Percentiles rank a stretch among this genome's conserved stretches.
phyloP scores from a whole-genome alignment of 192 early-diverging fungal species.

The Coemansia sp. region DNA sequence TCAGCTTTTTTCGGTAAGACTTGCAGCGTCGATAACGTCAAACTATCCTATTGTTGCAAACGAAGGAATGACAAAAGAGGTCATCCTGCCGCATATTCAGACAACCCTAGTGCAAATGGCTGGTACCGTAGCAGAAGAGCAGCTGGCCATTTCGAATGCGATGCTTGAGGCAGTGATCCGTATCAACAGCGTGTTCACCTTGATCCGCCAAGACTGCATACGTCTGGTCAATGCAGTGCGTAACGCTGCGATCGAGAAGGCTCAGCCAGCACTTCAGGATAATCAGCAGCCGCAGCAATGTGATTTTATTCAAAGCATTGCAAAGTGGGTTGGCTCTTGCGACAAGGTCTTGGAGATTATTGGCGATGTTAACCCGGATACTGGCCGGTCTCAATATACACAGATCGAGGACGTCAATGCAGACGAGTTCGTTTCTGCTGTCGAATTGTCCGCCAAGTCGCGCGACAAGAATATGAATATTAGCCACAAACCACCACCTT shows the following conservation, averaged over 20 bases:
- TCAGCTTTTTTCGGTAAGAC: conserved; percentile 45
- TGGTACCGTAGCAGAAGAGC: conserved; percentile 23
- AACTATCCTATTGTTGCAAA: conserved; percentile 48
- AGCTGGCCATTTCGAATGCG: conserved; percentile 35
- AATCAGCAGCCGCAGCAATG: conserved; percentile 3
- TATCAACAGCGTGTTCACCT: conserved; percentile 19
- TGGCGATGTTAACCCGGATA: neutral
- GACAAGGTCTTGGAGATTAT: conserved; percentile 16
- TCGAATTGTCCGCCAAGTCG: conserved; percentile 4
- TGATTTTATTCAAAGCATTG: conserved; percentile 4
- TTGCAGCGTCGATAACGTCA: conserved; percentile 36
- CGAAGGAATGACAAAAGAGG: conserved; percentile 49
- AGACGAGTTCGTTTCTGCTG: conserved; percentile 1
- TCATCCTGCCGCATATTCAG: conserved; percentile 47
- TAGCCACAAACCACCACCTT: neutral
- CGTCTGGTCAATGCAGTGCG: conserved; percentile 19
- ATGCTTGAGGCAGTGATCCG: conserved; percentile 36
- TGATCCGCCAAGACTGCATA: conserved; percentile 26
- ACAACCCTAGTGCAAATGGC: conserved; percentile 40
- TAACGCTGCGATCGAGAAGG: conserved; percentile 19
- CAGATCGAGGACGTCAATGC: conserved; percentile 14
- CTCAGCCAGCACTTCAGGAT: conserved; percentile 1
- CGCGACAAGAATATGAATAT: neutral
- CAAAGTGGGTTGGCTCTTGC: conserved; percentile 33
- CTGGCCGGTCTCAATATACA: neutral